phyloP scores from a whole-genome alignment of 495 filamentous ascomycete species.

The Xylaria sp. region DNA sequence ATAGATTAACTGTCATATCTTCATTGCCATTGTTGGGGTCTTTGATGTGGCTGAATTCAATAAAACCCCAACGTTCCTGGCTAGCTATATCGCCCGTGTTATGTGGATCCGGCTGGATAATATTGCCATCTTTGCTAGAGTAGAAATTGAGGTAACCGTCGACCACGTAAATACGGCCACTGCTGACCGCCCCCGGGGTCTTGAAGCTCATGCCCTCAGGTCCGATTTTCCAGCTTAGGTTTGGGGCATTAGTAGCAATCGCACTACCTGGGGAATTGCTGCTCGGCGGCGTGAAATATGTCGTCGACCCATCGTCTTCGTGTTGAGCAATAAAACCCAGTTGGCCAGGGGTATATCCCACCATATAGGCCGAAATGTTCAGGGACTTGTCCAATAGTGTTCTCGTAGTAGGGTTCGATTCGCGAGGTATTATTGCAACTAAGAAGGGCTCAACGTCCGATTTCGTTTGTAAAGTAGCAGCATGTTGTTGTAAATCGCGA shows the following conservation, averaged over 20 bases:
- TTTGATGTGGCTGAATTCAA: constrained; percentile 44
- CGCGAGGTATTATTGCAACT: neutral
- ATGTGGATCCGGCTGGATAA: constrained; percentile 24
- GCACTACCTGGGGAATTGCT: neutral
- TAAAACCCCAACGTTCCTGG: constrained; percentile 53
- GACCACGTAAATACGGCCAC: constrained; percentile 24
- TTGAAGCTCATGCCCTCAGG: constrained; percentile 3
- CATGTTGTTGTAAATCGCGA: neutral
- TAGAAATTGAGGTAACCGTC: constrained; percentile 22
- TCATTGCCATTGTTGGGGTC: constrained; percentile 40
- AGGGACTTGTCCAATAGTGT: neutral
- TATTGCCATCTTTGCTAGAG: neutral
- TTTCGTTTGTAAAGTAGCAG: neutral
- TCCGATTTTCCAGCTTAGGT: constrained; percentile 5
- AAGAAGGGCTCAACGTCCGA: constrained; percentile 7
- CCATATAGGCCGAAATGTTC: constrained; percentile 16
- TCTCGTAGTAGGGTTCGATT: neutral
- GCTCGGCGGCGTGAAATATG: constrained; percentile 9
- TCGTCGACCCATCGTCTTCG: constrained; percentile 1
- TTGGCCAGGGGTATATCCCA: constrained; percentile 5
- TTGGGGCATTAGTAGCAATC: neutral
- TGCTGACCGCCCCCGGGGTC: constrained; percentile 12
- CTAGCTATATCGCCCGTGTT: constrained; percentile 66
- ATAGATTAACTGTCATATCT: constrained; percentile 46
- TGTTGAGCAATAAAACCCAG: constrained; percentile 17